Percentiles rank a stretch among this genome's conserved stretches.
Conservation (phyloP, 257 asterid species). For the Cynanchum wilfordii region DNA sequence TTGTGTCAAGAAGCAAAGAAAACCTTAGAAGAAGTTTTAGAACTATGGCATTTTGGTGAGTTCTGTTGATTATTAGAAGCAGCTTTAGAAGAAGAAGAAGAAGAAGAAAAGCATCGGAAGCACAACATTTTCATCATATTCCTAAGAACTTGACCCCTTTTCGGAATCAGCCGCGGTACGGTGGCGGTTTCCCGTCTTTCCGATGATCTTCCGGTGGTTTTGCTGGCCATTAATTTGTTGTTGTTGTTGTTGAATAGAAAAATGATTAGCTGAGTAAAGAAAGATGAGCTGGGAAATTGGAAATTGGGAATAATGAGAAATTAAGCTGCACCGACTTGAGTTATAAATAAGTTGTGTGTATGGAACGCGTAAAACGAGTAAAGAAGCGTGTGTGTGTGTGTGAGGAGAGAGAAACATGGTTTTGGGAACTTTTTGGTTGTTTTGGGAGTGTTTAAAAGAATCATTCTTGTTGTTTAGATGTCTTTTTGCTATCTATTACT, state of each 20-base stretch:
- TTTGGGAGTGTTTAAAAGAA: no score
- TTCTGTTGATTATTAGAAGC: background rate
- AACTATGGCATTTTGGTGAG: background rate
- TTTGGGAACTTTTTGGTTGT: no score
- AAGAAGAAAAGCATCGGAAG: background rate
- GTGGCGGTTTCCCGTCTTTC: background rate
- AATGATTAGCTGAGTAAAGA: background rate
- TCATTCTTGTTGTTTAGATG: no score
- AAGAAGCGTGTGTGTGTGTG: background rate
- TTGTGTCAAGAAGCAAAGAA: background rate
- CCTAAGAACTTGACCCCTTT: constrained; percentile 12
- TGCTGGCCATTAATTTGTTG: background rate
- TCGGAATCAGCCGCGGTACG: constrained; percentile 3
- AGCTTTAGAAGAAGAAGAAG: no score
- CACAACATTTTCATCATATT: constrained; percentile 4
- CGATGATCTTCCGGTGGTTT: background rate
- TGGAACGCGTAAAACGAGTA: background rate
- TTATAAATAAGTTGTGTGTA: background rate
- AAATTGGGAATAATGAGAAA: background rate
- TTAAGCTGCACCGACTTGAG: background rate
- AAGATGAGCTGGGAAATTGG: no score
- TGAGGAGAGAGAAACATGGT: background rate
- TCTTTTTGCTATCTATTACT: no score
- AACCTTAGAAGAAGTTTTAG: background rate
- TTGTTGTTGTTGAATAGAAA: no score